A percentile compares a stretch with the other conserved stretches of the same genome.
Evolutionary conservation across 1,284 basidiomycete species (phyloP).

Genomic region (Fomes fomentarius): DNA sequence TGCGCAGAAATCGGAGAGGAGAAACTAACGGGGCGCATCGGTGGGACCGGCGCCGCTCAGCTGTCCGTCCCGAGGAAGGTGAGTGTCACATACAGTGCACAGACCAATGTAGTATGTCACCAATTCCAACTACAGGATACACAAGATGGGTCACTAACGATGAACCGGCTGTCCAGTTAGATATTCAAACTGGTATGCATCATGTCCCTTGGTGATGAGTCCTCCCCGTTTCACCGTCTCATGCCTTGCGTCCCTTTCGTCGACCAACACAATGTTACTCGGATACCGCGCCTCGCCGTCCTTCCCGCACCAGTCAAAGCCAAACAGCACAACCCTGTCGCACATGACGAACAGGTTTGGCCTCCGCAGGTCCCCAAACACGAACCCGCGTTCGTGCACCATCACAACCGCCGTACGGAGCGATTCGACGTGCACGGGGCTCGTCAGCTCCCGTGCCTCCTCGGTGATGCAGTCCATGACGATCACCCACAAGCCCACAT

Average conservation of each 20-base stretch:
- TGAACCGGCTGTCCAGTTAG: no score
- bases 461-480: constrained; percentile 30
- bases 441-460: neutral
- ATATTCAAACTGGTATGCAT: neutral
- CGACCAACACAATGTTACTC: constrained; percentile 1
- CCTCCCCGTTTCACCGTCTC: constrained; percentile 2
- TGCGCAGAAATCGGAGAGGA: no score
- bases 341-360: constrained; percentile 23
- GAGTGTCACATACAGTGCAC: no score
- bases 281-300: constrained; percentile 19
- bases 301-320: constrained; percentile 31
- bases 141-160: no score
- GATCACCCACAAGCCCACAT: constrained; percentile 22
- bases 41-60: no score
- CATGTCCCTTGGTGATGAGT: constrained; percentile 12
- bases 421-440: neutral
- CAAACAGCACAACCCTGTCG: constrained; percentile 24
- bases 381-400: constrained; percentile 23
- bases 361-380: constrained; percentile 28
- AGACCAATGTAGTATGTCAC: no score
- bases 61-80: no score
- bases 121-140: no score
- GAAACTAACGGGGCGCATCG: no score
- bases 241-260: constrained; percentile 3
- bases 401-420: constrained; percentile 12